Evolutionary conservation across 495 filamentous ascomycete genomes (phyloP).

Genomic region (Glarea lozoyensis): DNA sequence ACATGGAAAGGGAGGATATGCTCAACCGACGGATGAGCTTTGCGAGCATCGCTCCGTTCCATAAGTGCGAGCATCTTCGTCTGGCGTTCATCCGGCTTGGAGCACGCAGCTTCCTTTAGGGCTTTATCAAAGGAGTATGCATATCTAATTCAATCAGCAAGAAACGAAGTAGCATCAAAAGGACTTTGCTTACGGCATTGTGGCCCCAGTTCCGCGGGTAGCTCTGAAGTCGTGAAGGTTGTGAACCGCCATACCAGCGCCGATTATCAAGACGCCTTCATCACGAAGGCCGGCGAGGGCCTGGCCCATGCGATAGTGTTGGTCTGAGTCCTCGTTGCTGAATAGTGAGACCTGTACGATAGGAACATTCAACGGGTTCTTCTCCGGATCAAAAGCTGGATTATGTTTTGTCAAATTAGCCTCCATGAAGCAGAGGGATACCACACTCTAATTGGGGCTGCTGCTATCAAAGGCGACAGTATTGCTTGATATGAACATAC

Average conservation of each 20-base stretch:
- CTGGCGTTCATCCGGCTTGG: slow-evolving; percentile 11
- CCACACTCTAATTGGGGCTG: no score
- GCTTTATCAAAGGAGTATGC: slow-evolving; percentile 57
- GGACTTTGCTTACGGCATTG: slow-evolving; percentile 54
- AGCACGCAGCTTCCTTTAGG: slow-evolving; percentile 54
- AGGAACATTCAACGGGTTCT: slow-evolving; percentile 68
- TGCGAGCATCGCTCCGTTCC: slow-evolving; percentile 46
- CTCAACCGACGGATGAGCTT: slow-evolving; percentile 74
- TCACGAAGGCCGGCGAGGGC: slow-evolving; percentile 64
- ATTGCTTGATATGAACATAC: slow-evolving; percentile 7
- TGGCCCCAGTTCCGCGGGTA: slow-evolving; percentile 39
- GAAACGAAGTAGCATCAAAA: slow-evolving; percentile 20
- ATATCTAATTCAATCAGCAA: slow-evolving; percentile 8
- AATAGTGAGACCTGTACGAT: slow-evolving; percentile 77
- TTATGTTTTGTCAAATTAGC: no score
- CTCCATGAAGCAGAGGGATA: no score
- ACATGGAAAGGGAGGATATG: slow-evolving; percentile 76
- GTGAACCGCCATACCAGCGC: slow-evolving; percentile 79
- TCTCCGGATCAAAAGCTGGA: slow-evolving; percentile 55
- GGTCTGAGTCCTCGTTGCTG: slow-evolving; percentile 54
- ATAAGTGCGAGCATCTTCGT: slow-evolving; percentile 9
- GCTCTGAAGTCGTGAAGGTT: slow-evolving; percentile 70
- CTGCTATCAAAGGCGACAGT: no score
- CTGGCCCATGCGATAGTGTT: slow-evolving; percentile 65
- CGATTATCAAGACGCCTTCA: slow-evolving; percentile 65